Percentiles rank a stretch among this genome's conserved stretches.
phyloP scores from a whole-genome alignment of 768 basidiomycete genomes.

The Kwoniella sp. region DNA sequence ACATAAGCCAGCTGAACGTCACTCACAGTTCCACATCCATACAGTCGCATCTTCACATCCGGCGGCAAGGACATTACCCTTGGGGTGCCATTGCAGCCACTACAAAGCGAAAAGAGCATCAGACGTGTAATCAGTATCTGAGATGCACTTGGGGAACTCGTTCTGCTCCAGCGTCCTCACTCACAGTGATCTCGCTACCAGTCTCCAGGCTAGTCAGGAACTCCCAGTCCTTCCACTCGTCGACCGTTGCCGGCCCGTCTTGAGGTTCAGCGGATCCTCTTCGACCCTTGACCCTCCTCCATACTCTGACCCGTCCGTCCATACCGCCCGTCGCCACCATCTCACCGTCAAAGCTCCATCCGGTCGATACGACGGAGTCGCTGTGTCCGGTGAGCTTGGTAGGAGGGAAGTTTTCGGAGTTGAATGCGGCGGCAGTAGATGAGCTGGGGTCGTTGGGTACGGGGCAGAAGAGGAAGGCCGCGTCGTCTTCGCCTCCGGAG shows the following conservation, averaged over 20 bases:
- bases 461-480: conserved; percentile 74
- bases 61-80: conserved; percentile 80
- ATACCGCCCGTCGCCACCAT: conserved; percentile 95
- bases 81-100: conserved; percentile 98
- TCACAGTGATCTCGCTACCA: conserved; percentile 91
- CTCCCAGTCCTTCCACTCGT: conserved; percentile 81
- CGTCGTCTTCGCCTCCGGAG: conserved; percentile 93
- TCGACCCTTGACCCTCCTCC: conserved; percentile 69
- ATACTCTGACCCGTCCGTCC: conserved; percentile 92
- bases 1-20: background rate
- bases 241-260: conserved; percentile 59
- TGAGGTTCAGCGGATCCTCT: conserved; percentile 7
- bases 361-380: conserved; percentile 79
- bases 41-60: conserved; percentile 91
- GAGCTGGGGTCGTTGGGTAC: conserved; percentile 33
- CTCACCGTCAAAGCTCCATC: conserved; percentile 86
- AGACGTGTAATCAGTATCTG: background rate
- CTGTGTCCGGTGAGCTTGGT: conserved; percentile 83
- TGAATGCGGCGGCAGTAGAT: conserved; percentile 31
- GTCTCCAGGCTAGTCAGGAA: conserved; percentile 91
- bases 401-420: conserved; percentile 45
- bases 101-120: conserved; percentile 52
- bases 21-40: conserved; percentile 95
- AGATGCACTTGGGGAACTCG: too few species aligned
- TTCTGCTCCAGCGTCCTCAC: conserved; percentile 41